Conservation (phyloP, 2,329 filamentous ascomycete species). For the Pyrenochaeta sp. region DNA sequence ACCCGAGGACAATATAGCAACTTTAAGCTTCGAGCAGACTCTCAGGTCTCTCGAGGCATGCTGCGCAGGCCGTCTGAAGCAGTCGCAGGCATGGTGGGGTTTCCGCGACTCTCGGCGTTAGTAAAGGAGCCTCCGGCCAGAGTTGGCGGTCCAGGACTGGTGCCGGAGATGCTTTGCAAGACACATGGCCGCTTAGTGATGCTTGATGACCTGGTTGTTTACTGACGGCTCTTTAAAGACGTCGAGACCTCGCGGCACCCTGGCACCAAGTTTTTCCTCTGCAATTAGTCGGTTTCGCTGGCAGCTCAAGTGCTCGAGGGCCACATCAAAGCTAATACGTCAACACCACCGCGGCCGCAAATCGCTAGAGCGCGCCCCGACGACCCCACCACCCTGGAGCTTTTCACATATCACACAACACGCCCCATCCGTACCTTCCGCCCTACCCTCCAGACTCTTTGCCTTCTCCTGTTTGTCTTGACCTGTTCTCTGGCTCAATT, state of each 20-base stretch:
- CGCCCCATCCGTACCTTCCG: conserved; percentile 36
- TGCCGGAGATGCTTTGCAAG: conserved; percentile 44
- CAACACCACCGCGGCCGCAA: conserved; percentile 35
- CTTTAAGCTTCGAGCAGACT: conserved; percentile 1
- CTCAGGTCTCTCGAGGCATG: conserved; percentile 8
- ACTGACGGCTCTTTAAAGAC: conserved; percentile 27
- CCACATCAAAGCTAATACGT: conserved; percentile 32
- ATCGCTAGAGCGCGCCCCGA: conserved; percentile 35
- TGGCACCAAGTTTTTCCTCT: conserved; percentile 23
- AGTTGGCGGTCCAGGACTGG: conserved; percentile 25
- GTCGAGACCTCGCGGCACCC: conserved; percentile 21
- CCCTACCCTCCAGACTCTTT: conserved; percentile 18
- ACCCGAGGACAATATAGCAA: conserved; percentile 6
- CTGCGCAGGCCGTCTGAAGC: conserved; percentile 16
- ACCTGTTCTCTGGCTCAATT: conserved; percentile 28
- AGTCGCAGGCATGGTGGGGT: conserved; percentile 36
- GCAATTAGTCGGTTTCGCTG: conserved; percentile 23
- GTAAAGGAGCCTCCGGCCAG: conserved; percentile 37
- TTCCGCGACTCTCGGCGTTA: conserved; percentile 37
- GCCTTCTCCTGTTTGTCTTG: conserved; percentile 10
- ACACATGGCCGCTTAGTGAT: conserved; percentile 44
- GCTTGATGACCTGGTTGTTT: conserved; percentile 33
- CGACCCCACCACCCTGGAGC: conserved; percentile 46
- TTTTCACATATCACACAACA: conserved; percentile 40
- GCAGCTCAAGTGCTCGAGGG: conserved; percentile 31